Percentiles rank a stretch among this genome's conserved stretches.
Conservation (phyloP, 1,284 basidiomycete species). For the Neotropicomus parvogracilis region DNA sequence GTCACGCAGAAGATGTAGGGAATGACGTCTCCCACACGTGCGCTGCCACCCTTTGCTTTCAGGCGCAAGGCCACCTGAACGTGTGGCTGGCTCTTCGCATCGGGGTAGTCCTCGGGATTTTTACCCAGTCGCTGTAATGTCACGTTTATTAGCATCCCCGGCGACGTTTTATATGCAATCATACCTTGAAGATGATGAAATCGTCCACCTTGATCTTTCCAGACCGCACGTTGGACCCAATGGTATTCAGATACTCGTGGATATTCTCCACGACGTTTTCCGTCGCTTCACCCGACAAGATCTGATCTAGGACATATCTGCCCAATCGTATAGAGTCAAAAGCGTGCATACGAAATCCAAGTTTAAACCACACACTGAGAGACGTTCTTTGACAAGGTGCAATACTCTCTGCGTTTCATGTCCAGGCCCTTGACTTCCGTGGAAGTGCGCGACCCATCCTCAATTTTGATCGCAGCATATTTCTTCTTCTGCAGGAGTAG, state of each 20-base stretch:
- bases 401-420: constrained; percentile 98
- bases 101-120: constrained; percentile 94
- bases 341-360: background rate
- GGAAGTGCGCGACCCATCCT: constrained; percentile 69
- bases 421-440: constrained; percentile 97
- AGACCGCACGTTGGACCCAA: constrained; percentile 74
- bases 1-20: constrained; percentile 92
- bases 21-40: constrained; percentile 89
- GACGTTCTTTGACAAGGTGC: constrained; percentile 85
- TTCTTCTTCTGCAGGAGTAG: constrained; percentile 98
- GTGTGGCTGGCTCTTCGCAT: constrained; percentile 92
- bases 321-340: background rate
- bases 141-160: background rate
- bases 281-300: constrained; percentile 88
- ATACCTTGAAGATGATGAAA: constrained; percentile 90
- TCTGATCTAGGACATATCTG: constrained; percentile 86
- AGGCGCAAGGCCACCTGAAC: constrained; percentile 94
- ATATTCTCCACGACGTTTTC: constrained; percentile 90
- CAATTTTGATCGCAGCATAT: constrained; percentile 95
- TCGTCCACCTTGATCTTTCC: constrained; percentile 85
- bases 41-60: constrained; percentile 80
- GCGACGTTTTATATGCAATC: constrained; percentile 8
- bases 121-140: constrained; percentile 78
- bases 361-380: constrained; percentile 68
- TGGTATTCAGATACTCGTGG: constrained; percentile 82